These are phyloP conservation scores for Curvularia spicifera DNA, from an alignment of 2,329 filamentous ascomycete genomes.

Conservation along the genomic window DNA sequence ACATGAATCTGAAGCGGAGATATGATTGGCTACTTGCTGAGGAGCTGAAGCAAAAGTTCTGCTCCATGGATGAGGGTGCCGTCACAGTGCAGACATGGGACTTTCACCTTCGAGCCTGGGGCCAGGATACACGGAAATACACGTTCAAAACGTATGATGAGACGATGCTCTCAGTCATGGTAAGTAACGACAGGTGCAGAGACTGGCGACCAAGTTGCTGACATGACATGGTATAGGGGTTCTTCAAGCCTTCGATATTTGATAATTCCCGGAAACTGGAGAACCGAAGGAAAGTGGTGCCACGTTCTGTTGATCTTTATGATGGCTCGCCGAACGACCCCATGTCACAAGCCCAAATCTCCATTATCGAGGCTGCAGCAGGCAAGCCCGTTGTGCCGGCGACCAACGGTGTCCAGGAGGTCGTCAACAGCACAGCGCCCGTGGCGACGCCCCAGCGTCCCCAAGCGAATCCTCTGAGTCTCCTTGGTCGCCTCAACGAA, in stretches of 20 bases:
- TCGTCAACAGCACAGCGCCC: conserved; percentile 44
- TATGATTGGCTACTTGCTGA: conserved; percentile 95
- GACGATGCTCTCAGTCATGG: conserved; percentile 88
- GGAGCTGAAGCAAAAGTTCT: conserved; percentile 92
- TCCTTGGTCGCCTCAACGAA: conserved; percentile 71
- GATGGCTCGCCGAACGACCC: conserved; percentile 93
- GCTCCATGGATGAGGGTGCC: conserved; percentile 87
- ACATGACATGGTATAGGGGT: conserved; percentile 61
- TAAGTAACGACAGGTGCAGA: conserved; percentile 32
- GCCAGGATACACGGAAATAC: conserved; percentile 90
- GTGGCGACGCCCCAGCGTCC: conserved; percentile 61
- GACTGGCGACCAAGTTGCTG: conserved; percentile 11
- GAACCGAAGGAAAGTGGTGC: conserved; percentile 79
- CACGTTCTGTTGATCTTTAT: conserved; percentile 91
- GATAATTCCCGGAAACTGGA: conserved; percentile 80
- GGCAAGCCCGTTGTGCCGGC: conserved; percentile 40
- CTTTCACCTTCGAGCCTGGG: conserved; percentile 87
- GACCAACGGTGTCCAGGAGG: conserved; percentile 46
- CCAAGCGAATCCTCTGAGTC: conserved; percentile 66
- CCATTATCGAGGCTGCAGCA: conserved; percentile 61
- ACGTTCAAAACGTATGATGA: conserved; percentile 98
- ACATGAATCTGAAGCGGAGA: conserved; percentile 87
- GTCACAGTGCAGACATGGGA: conserved; percentile 87
- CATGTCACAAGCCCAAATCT: conserved; percentile 80
- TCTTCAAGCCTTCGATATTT: conserved; percentile 87